Conservation (phyloP, 2,329 filamentous ascomycete genomes). For the Alternaria infectoria region DNA sequence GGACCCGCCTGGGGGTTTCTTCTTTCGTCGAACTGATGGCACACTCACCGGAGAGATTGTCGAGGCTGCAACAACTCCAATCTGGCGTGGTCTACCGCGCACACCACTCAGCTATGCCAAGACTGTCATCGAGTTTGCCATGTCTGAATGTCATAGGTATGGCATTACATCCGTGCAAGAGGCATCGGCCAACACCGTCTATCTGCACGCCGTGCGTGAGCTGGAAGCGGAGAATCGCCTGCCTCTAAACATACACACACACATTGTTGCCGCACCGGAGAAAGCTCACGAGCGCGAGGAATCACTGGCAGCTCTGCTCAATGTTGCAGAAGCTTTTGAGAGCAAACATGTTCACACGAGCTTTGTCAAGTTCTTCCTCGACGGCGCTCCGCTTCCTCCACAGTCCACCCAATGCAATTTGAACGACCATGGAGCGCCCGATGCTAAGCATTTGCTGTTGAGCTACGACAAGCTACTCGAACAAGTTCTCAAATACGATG, state of each 20-base stretch:
- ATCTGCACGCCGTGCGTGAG: conserved; percentile 33
- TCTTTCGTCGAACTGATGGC: conserved; percentile 30
- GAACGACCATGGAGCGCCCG: conserved; percentile 28
- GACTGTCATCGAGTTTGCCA: conserved; percentile 27
- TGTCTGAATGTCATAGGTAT: conserved; percentile 25
- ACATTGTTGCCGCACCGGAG: conserved; percentile 19
- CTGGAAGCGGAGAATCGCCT: conserved; percentile 31
- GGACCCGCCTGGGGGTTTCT: conserved; percentile 28
- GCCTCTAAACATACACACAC: conserved; percentile 28
- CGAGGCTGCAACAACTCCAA: conserved; percentile 32
- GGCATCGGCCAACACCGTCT: conserved; percentile 35
- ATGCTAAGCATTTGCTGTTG: conserved; percentile 24
- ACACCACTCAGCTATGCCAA: conserved; percentile 29
- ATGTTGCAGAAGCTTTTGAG: neutral
- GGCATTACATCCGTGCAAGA: conserved; percentile 45
- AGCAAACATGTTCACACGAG: conserved; percentile 38
- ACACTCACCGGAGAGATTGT: conserved; percentile 39
- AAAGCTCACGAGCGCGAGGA: conserved; percentile 11
- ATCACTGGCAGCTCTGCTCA: conserved; percentile 28
- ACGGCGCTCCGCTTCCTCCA: conserved; percentile 35
- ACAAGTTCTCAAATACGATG: conserved; percentile 38
- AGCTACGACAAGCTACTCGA: conserved; percentile 24
- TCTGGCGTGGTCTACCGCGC: conserved; percentile 23
- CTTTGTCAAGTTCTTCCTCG: conserved; percentile 47
- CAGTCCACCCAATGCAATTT: conserved; percentile 38